Evolutionary conservation across 2,329 filamentous ascomycete genomes (phyloP), one percentile per base, ranked within the genome.

Genomic region (Ophiocordyceps camponoti-rufipedis): DNA sequence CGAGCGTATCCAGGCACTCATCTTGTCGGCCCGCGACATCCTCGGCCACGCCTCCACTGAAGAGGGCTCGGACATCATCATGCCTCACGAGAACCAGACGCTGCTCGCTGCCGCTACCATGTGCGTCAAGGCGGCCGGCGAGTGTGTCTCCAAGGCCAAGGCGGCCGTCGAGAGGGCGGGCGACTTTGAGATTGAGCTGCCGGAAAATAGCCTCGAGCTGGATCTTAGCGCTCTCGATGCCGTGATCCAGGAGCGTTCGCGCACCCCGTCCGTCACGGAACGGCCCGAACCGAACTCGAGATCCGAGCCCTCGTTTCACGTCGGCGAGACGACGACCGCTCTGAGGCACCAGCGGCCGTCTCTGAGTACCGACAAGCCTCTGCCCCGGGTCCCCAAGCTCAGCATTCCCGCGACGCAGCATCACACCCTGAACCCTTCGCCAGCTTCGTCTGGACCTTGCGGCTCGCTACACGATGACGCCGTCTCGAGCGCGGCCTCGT

Each of bases 61-160:
- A 12, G 77, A 40, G 14, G 23, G 82, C 31, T 83, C 87, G 49
- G 79, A 89, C 48, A 70, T 93, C 32, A 82, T 94, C 53, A 75
- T 87, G 62, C 83, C 83, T 1, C 78, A 86, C 49, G 81, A 89
- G 55, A 86, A 85, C 51, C 79, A 76, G 51, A 72, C 79, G 28
- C 70, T 94, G 39, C 74, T 91, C 31, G 70, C 74, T 49, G 85
- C 86, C 18, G 87, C 87, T 9, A 94, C 87, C 7, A 79, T 77
- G 48, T 95, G 88, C 57, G 88, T 98, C 28, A 81, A 86, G 53
- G 83, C 85, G 19, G 87, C 88, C 41, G 89, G 89, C 39, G 87
- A 94, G 53, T 95, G 89, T 60, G 83, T 94, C 18, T 80, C 83
- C 7, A 89, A 88, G 63, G 82, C 88, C 11, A 86, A 86, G 55